phyloP scores from a whole-genome alignment of 768 basidiomycete genomes.

The Paxillus rubicundulus region DNA sequence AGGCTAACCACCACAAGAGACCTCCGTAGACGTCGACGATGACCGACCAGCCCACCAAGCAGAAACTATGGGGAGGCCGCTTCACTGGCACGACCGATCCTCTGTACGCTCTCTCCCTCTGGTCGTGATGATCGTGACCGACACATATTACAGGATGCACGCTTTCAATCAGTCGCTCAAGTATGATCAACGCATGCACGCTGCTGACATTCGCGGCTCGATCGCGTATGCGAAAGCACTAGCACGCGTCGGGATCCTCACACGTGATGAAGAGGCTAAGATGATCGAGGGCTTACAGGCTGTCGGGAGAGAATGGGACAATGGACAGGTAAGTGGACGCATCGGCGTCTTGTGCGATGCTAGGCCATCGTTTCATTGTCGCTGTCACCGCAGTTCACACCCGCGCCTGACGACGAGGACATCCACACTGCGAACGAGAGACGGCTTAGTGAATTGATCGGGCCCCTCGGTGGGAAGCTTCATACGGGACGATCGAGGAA shows the following conservation, averaged over 20 bases:
- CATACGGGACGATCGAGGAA: slow-evolving; percentile 97
- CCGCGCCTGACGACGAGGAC: slow-evolving; percentile 91
- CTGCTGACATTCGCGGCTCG: slow-evolving; percentile 88
- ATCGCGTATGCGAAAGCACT: slow-evolving; percentile 95
- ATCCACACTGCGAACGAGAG: slow-evolving; percentile 99
- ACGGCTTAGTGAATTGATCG: slow-evolving; percentile 89
- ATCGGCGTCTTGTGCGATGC: background rate
- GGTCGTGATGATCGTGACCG: background rate
- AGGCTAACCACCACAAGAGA: too few relatives aligned
- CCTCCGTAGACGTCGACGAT: slow-evolving; percentile 21
- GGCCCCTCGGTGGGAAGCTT: slow-evolving; percentile 88
- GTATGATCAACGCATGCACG: slow-evolving; percentile 94
- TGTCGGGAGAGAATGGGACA: slow-evolving; percentile 86
- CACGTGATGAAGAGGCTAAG: slow-evolving; percentile 65
- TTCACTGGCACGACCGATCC: slow-evolving; percentile 88
- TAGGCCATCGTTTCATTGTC: background rate
- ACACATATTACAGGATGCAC: slow-evolving; percentile 70
- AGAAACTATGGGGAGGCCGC: slow-evolving; percentile 86
- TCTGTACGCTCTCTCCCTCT: slow-evolving; percentile 5
- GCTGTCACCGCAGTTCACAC: slow-evolving; percentile 54
- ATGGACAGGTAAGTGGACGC: slow-evolving; percentile 55
- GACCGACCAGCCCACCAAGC: slow-evolving; percentile 47
- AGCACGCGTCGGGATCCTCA: slow-evolving; percentile 76
- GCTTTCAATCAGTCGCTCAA: slow-evolving; percentile 94
- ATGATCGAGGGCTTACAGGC: slow-evolving; percentile 70